Conservation (phyloP, 805 yeast genomes). For the Tetrapisispora nanseiensis region DNA sequence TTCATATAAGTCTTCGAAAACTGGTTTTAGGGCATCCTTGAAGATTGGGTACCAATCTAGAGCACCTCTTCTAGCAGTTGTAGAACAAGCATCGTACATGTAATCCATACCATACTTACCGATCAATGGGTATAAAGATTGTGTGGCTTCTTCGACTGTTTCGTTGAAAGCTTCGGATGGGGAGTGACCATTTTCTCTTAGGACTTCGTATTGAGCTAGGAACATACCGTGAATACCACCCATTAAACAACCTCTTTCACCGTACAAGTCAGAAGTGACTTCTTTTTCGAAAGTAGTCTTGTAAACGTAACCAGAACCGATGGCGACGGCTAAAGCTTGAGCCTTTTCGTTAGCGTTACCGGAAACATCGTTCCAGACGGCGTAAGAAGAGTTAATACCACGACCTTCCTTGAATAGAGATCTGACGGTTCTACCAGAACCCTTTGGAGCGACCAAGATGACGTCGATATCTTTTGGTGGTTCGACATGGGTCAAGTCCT, state of each 20-base stretch:
- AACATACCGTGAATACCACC: constrained; percentile 99
- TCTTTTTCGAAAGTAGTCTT: constrained; percentile 98
- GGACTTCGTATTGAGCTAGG: constrained; percentile 99
- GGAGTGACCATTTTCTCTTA: constrained; percentile 98
- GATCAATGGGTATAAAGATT: constrained; percentile 95
- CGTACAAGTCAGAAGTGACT: constrained; percentile 97
- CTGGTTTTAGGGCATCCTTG: constrained; percentile 98
- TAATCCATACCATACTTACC: constrained; percentile 99
- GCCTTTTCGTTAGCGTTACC: constrained; percentile 99
- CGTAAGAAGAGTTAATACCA: constrained; percentile 99
- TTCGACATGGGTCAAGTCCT: constrained; percentile 91
- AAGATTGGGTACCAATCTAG: constrained; percentile 99
- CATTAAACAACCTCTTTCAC: constrained; percentile 99
- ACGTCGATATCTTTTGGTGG: constrained; percentile 93
- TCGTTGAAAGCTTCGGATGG: constrained; percentile 99
- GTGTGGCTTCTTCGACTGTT: constrained; percentile 99
- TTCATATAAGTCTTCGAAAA: constrained; percentile 90
- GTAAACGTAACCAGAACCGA: constrained; percentile 99
- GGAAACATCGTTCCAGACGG: constrained; percentile 98
- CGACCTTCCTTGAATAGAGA: constrained; percentile 99
- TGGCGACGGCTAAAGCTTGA: constrained; percentile 95
- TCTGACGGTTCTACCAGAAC: constrained; percentile 99
- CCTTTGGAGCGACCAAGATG: constrained; percentile 99
- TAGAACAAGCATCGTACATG: constrained; percentile 99
- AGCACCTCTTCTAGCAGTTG: constrained; percentile 99